Evolutionary conservation across 1,139 yeast genomes (phyloP).

Genomic region (Candida glucosophila): DNA sequence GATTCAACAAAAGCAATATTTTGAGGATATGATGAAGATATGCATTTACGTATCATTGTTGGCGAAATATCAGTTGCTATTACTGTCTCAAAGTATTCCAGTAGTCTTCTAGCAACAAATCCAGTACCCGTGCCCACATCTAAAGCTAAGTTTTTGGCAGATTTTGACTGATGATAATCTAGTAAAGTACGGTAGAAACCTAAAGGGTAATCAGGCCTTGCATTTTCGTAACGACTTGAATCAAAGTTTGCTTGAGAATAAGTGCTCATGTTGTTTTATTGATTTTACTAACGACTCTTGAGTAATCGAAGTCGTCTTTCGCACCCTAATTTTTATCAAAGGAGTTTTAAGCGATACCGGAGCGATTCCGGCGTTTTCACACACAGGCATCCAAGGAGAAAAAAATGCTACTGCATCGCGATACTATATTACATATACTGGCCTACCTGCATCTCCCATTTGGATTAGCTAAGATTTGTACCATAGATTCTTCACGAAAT

Average conservation of each 20-base stretch:
- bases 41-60: constrained; percentile 6
- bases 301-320: too few relatives aligned
- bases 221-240: constrained; percentile 26
- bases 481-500: too few relatives aligned
- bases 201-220: constrained; percentile 31
- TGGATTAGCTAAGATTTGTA: too few relatives aligned
- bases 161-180: constrained; percentile 15
- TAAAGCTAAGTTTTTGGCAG: constrained; percentile 27
- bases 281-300: too few relatives aligned
- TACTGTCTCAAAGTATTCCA: constrained; percentile 36
- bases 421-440: too few relatives aligned
- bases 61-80: constrained; percentile 36
- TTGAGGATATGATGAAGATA: too few relatives aligned
- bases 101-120: constrained; percentile 54
- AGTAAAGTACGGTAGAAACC: constrained; percentile 22
- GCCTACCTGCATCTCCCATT: too few relatives aligned
- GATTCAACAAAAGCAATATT: constrained; percentile 20
- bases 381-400: too few relatives aligned
- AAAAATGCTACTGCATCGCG: too few relatives aligned
- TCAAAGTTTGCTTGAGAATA: constrained; percentile 27
- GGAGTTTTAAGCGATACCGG: too few relatives aligned
- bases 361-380: too few relatives aligned
- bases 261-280: constrained; percentile 31
- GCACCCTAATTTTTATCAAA: too few relatives aligned
- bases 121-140: constrained; percentile 90